Percentiles rank a stretch among this genome's conserved stretches.
Conservation (phyloP, 805 yeast genomes). For the Vanderwaltozyma verrucispora region DNA sequence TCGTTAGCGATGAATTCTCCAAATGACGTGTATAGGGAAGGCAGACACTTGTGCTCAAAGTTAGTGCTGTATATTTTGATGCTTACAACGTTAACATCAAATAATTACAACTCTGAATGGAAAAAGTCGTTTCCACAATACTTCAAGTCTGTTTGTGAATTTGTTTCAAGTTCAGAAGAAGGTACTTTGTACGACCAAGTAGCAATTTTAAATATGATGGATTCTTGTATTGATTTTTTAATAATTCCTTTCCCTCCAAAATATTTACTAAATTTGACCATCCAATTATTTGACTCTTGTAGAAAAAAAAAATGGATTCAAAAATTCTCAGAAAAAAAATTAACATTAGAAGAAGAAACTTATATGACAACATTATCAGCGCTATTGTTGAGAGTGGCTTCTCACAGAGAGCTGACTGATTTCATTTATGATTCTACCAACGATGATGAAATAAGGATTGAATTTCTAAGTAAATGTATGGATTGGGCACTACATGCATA, state of each 20-base stretch:
- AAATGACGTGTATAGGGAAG: too few relatives aligned
- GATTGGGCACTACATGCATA: constrained; percentile 52
- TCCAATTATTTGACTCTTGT: constrained; percentile 14
- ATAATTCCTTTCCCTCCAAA: constrained; percentile 32
- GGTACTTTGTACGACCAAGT: neutral
- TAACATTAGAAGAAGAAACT: constrained; percentile 30
- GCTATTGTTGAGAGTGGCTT: constrained; percentile 44
- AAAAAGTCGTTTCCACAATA: constrained; percentile 19
- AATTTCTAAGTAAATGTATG: constrained; percentile 38
- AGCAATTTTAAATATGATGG: neutral
- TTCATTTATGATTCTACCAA: constrained; percentile 11
- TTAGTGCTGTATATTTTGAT: neutral
- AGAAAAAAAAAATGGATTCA: constrained; percentile 8
- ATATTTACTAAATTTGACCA: constrained; percentile 11
- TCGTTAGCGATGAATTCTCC: neutral
- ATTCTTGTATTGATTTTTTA: constrained; percentile 32
- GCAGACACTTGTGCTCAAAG: neutral
- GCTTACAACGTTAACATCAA: constrained; percentile 26
- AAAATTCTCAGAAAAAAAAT: constrained; percentile 3
- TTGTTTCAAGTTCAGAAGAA: neutral
- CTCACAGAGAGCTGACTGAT: constrained; percentile 26
- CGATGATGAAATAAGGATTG: constrained; percentile 9
- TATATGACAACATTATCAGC: constrained; percentile 53
- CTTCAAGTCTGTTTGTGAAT: constrained; percentile 30
- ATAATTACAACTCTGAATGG: constrained; percentile 16